Conservation (phyloP, 2,329 filamentous ascomycete genomes). For the Cladosporium halotolerans region DNA sequence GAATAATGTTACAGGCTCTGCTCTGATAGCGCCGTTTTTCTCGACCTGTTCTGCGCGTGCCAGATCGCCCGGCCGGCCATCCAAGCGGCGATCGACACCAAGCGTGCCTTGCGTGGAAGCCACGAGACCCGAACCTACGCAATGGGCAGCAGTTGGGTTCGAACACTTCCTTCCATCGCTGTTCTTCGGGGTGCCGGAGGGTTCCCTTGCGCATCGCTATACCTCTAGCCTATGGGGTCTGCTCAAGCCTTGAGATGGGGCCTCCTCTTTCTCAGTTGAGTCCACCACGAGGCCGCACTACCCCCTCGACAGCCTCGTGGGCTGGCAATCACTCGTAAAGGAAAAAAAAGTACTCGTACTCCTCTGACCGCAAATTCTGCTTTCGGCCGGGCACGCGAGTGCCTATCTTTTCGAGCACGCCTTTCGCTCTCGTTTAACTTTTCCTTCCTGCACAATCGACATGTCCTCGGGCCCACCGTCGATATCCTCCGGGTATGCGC, state of each 20-base stretch:
- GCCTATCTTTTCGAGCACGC: conserved; percentile 3
- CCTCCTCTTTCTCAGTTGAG: conserved; percentile 6
- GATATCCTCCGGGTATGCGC: conserved; percentile 24
- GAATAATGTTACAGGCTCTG: conserved; percentile 5
- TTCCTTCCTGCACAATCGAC: conserved; percentile 9
- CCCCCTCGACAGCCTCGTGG: conserved; percentile 10
- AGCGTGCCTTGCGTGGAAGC: conserved; percentile 10
- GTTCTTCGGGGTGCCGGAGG: conserved; percentile 11
- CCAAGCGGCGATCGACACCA: conserved; percentile 10
- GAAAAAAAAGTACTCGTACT: neutral
- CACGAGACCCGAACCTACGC: conserved; percentile 12
- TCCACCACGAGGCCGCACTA: conserved; percentile 11
- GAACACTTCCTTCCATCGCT: conserved; percentile 10
- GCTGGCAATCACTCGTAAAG: conserved; percentile 5
- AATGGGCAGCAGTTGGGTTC: conserved; percentile 14
- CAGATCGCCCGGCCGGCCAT: conserved; percentile 7
- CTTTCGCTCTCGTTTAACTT: conserved; percentile 6
- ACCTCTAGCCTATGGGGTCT: conserved; percentile 11
- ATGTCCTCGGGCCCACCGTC: conserved; percentile 16
- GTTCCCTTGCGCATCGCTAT: conserved; percentile 12
- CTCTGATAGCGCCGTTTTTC: conserved; percentile 4
- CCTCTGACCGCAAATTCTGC: neutral
- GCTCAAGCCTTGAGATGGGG: conserved; percentile 10
- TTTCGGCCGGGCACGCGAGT: conserved; percentile 8
- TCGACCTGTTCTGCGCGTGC: conserved; percentile 3